A percentile compares a stretch with the other conserved stretches of the same genome.
Conservation (phyloP, 768 basidiomycete genomes). For the Mycena belliarum region DNA sequence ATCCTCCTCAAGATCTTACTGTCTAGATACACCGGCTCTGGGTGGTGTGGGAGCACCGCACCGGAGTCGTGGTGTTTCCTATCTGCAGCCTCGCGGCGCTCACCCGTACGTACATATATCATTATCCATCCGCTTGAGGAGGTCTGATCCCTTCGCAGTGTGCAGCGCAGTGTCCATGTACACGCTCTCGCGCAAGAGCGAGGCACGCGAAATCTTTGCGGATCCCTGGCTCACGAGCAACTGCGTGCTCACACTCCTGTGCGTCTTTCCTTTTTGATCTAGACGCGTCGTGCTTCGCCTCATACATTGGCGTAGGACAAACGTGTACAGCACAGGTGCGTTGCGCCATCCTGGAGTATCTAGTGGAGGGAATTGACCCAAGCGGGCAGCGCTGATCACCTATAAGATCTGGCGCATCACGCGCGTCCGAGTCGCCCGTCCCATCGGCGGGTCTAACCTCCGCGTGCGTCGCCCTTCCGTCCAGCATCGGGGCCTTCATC, state of each 20-base stretch:
- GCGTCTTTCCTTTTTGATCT: not conserved
- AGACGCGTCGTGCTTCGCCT: too few relatives aligned
- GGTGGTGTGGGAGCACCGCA: conserved; percentile 19
- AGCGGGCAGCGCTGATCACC: not conserved
- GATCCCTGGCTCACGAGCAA: conserved; percentile 19
- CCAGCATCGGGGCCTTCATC: too few relatives aligned
- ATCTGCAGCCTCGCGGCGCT: conserved; percentile 12
- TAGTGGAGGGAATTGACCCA: too few relatives aligned
- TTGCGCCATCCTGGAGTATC: not conserved
- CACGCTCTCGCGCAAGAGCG: not conserved
- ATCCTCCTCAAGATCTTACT: too few relatives aligned
- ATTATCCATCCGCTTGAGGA: too few relatives aligned
- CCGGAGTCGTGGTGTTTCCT: conserved; percentile 7
- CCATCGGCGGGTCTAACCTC: conserved; percentile 13
- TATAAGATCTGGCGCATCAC: conserved; percentile 14
- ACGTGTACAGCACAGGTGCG: conserved; percentile 14
- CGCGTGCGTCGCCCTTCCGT: not conserved
- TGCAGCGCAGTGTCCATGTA: conserved; percentile 15
- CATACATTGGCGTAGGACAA: not conserved
- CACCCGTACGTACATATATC: not conserved
- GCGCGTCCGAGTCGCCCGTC: conserved; percentile 1
- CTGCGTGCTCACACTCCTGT: conserved; percentile 14
- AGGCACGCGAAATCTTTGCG: conserved; percentile 7
- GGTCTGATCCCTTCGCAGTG: not conserved
- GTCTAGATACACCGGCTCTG: conserved; percentile 17